These are phyloP conservation scores for Lyophyllum decastes DNA, from an alignment of 768 basidiomycete genomes.

Conservation along the genomic window DNA sequence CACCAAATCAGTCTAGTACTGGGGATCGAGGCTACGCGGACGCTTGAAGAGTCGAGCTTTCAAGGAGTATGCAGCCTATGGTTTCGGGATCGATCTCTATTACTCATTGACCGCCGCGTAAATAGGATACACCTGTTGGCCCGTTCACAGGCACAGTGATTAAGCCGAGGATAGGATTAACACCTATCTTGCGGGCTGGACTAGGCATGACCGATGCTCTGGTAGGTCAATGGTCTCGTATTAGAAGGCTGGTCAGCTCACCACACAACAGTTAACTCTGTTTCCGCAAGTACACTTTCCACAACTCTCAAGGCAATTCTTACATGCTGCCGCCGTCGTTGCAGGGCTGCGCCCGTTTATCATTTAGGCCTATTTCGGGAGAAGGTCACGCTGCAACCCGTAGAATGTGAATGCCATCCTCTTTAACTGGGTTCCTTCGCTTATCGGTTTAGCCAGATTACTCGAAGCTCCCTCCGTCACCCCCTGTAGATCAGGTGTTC, in stretches of 20 bases:
- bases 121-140: conserved; percentile 78
- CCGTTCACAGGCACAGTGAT: conserved; percentile 76
- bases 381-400: conserved; percentile 84
- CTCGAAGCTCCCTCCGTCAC: conserved; percentile 79
- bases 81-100: neutral
- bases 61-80: conserved; percentile 52
- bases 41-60: conserved; percentile 63
- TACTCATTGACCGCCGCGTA: neutral
- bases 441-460: conserved; percentile 56
- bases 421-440: neutral
- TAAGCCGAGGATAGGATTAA: conserved; percentile 79
- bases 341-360: conserved; percentile 79
- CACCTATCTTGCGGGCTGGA: conserved; percentile 92
- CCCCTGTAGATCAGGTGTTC: conserved; percentile 82
- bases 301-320: neutral
- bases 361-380: conserved; percentile 91
- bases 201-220: conserved; percentile 91
- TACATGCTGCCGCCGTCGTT: neutral
- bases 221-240: conserved; percentile 28
- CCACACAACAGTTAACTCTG: conserved; percentile 51
- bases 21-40: conserved; percentile 80
- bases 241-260: neutral
- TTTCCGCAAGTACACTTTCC: conserved; percentile 66
- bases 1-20: conserved; percentile 74
- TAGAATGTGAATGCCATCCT: conserved; percentile 69